A percentile compares a stretch with the other conserved stretches of the same genome.
Conservation (phyloP, 306 rosid genomes). For the Senna tora region DNA sequence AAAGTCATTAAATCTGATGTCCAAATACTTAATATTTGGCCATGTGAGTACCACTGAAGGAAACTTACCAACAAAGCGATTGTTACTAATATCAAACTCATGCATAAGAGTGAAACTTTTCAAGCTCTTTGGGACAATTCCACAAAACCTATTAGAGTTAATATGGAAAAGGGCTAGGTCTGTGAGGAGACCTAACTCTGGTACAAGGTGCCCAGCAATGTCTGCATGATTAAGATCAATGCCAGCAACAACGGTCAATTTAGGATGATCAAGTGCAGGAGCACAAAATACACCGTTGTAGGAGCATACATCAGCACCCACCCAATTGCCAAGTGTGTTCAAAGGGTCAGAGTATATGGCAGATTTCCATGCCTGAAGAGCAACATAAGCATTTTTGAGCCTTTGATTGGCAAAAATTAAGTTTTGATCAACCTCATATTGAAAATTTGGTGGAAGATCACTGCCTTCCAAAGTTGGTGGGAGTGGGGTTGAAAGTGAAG, state of each 20-base stretch:
- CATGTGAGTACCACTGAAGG: slow-evolving; percentile 43
- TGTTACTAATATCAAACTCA: slow-evolving; percentile 63
- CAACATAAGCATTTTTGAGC: slow-evolving; percentile 42
- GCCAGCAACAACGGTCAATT: slow-evolving; percentile 50
- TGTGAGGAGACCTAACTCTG: slow-evolving; percentile 43
- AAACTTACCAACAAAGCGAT: slow-evolving; percentile 55
- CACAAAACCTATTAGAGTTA: slow-evolving; percentile 62
- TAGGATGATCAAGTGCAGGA: slow-evolving; percentile 51
- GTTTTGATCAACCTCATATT: neutral
- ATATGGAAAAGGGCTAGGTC: slow-evolving; percentile 56
- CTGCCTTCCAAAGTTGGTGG: neutral
- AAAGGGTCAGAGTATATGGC: slow-evolving; percentile 54
- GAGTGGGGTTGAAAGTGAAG: slow-evolving; percentile 29
- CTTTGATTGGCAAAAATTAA: slow-evolving; percentile 31
- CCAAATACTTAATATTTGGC: slow-evolving; percentile 49
- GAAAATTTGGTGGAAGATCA: neutral
- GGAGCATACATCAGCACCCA: slow-evolving; percentile 53
- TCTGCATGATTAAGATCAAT: slow-evolving; percentile 56
- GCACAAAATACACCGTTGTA: slow-evolving; percentile 59
- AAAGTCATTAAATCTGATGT: slow-evolving; percentile 53
- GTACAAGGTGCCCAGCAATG: slow-evolving; percentile 51
- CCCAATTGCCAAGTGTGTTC: slow-evolving; percentile 46
- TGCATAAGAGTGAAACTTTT: slow-evolving; percentile 34
- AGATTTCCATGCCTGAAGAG: slow-evolving; percentile 51
- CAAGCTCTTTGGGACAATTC: slow-evolving; percentile 45